Conservation (phyloP, 352 stramenopile species). For the Globisporangium solare region DNA sequence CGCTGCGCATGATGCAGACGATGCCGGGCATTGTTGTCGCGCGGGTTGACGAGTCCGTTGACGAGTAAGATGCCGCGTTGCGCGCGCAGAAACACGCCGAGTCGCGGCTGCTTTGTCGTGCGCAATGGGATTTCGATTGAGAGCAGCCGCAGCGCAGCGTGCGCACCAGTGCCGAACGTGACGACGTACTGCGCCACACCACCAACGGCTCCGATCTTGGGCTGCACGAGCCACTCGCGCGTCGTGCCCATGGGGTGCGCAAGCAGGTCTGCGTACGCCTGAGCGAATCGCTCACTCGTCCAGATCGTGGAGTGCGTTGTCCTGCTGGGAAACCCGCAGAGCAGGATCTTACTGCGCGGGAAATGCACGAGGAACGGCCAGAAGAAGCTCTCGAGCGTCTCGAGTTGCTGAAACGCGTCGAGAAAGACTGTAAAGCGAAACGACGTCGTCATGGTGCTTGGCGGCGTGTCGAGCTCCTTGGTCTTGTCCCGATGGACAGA, state of each 20-base stretch:
- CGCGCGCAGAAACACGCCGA: constrained; percentile 35
- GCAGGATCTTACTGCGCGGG: constrained; percentile 53
- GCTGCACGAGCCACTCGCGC: constrained; percentile 69
- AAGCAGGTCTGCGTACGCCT: constrained; percentile 44
- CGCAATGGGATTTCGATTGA: constrained; percentile 38
- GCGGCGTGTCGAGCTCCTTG: constrained; percentile 9
- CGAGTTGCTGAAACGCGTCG: constrained; percentile 58
- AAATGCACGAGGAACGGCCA: constrained; percentile 48
- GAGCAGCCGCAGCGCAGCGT: constrained; percentile 45
- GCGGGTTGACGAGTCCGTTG: constrained; percentile 32
- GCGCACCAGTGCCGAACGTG: constrained; percentile 53
- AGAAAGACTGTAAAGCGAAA: constrained; percentile 67
- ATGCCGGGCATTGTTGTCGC: constrained; percentile 17
- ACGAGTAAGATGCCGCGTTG: constrained; percentile 54
- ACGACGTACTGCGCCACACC: constrained; percentile 64
- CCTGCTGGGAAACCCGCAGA: constrained; percentile 51
- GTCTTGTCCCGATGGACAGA: neutral
- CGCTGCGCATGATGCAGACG: constrained; percentile 2
- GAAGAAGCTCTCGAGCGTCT: constrained; percentile 60
- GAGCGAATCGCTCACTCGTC: constrained; percentile 45
- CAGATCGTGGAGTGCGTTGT: constrained; percentile 31
- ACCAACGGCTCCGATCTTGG: constrained; percentile 46
- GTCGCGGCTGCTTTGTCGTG: constrained; percentile 1
- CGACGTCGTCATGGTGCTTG: constrained; percentile 15
- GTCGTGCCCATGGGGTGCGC: constrained; percentile 42